Percentiles rank a stretch among this genome's conserved stretches.
Conservation (phyloP, 352 stramenopile genomes). For the Phytophthora aleatoria region DNA sequence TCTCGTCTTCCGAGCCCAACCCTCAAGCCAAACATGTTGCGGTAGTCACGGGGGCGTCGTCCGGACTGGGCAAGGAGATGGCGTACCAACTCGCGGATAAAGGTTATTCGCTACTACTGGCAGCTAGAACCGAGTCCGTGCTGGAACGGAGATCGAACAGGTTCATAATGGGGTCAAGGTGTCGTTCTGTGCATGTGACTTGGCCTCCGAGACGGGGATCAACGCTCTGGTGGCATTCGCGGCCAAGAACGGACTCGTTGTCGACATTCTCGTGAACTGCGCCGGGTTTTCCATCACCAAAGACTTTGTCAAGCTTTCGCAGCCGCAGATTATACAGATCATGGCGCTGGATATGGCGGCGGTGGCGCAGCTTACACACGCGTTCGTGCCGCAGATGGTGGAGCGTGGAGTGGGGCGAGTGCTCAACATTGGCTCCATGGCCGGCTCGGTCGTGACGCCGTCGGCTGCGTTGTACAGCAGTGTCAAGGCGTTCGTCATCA, state of each 20-base stretch:
- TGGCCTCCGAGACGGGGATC: constrained; percentile 46
- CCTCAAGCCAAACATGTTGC: constrained; percentile 28
- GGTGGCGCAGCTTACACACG: constrained; percentile 53
- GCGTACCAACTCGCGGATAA: constrained; percentile 66
- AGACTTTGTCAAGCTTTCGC: constrained; percentile 41
- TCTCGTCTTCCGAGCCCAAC: constrained; percentile 34
- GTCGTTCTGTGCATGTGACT: constrained; percentile 47
- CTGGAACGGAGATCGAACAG: constrained; percentile 63
- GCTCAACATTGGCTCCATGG: constrained; percentile 78
- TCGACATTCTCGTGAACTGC: constrained; percentile 86
- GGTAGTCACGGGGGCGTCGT: constrained; percentile 71
- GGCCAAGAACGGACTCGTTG: constrained; percentile 45
- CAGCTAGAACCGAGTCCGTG: constrained; percentile 46
- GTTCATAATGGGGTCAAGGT: constrained; percentile 42
- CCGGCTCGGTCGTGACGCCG: constrained; percentile 52
- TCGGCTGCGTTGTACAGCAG: constrained; percentile 67
- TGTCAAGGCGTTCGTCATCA: constrained; percentile 69
- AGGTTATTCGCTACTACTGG: constrained; percentile 66
- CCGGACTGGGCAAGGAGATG: constrained; percentile 72
- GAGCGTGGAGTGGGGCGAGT: constrained; percentile 65
- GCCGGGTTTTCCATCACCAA: constrained; percentile 49
- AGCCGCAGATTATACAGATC: constrained; percentile 47
- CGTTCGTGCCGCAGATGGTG: constrained; percentile 73
- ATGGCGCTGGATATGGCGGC: constrained; percentile 66
- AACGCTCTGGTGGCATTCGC: constrained; percentile 43